Percentiles rank a stretch among this genome's conserved stretches.
phyloP scores from a whole-genome alignment of 2,329 filamentous ascomycete species.

The Lachnum nothofagi region DNA sequence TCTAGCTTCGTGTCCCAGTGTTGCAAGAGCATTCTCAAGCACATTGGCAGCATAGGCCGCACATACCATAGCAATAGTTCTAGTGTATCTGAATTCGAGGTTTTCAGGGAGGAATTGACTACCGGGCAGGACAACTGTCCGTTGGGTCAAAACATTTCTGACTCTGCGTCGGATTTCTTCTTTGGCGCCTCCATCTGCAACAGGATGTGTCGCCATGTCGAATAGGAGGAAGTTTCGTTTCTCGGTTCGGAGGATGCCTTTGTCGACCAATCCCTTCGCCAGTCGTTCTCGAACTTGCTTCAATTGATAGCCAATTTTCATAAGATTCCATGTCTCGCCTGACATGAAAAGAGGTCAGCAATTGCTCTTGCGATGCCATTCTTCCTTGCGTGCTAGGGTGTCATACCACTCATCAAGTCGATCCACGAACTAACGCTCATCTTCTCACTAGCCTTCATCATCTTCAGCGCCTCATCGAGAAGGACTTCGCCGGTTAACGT shows the following conservation, averaged over 20 bases:
- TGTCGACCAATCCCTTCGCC: conserved; percentile 95
- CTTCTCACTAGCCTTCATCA: conserved; percentile 99
- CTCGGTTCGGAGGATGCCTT: conserved; percentile 95
- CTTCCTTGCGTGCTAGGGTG: not conserved
- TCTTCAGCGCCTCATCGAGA: conserved; percentile 94
- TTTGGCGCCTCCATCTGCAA: conserved; percentile 93
- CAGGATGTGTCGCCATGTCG: conserved; percentile 98
- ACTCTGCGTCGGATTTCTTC: conserved; percentile 93
- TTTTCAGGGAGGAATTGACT: conserved; percentile 90
- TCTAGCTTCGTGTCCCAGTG: conserved; percentile 85
- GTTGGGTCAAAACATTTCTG: conserved; percentile 84
- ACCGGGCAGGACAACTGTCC: conserved; percentile 82
- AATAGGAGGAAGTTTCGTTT: conserved; percentile 99
- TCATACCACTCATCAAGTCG: conserved; percentile 88
- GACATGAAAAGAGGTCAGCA: conserved; percentile 1
- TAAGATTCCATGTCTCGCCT: conserved; percentile 99
- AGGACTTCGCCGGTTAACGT: conserved; percentile 94
- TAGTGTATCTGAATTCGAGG: conserved; percentile 86
- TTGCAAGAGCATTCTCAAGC: conserved; percentile 92
- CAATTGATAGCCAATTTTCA: conserved; percentile 99
- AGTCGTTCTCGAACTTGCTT: conserved; percentile 98
- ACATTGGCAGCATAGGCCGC: conserved; percentile 97
- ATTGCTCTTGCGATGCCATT: conserved; percentile 9
- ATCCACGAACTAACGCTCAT: conserved; percentile 99
- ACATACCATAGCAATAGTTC: conserved; percentile 94